These are phyloP conservation scores for Phytopythium vexans DNA, from an alignment of 352 stramenopile species.

Conservation along the genomic window DNA sequence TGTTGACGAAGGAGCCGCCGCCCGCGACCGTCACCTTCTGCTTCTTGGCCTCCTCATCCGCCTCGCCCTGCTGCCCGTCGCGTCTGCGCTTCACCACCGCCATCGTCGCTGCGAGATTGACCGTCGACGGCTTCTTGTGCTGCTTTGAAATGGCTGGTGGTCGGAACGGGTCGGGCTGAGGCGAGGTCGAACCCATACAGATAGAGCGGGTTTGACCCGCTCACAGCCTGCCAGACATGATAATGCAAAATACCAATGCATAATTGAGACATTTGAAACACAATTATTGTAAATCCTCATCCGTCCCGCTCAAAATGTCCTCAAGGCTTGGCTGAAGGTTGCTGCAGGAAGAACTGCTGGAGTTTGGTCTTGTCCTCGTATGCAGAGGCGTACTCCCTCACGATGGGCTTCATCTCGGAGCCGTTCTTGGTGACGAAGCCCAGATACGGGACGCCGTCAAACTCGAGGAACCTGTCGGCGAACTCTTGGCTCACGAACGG, in stretches of 20 bases:
- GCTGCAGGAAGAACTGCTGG: constrained; percentile 38
- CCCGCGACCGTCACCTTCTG: constrained; percentile 25
- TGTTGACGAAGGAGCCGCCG: constrained; percentile 82
- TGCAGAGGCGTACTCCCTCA: constrained; percentile 45
- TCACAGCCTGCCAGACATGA: no score
- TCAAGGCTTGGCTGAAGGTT: neutral
- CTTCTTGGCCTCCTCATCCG: constrained; percentile 30
- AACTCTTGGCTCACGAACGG: constrained; percentile 64
- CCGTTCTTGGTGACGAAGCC: constrained; percentile 44
- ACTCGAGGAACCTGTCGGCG: constrained; percentile 42
- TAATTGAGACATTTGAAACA: no score
- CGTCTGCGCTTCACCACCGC: constrained; percentile 44
- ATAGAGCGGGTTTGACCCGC: neutral
- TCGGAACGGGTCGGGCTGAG: neutral
- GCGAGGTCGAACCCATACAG: neutral
- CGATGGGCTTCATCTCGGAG: constrained; percentile 28
- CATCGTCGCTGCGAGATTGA: constrained; percentile 20
- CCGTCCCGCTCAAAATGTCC: no score
- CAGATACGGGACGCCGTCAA: constrained; percentile 69
- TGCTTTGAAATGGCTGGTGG: constrained; percentile 10
- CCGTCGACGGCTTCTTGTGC: neutral
- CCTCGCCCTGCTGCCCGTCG: constrained; percentile 22
- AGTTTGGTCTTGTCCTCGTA: constrained; percentile 39
- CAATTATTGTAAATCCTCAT: no score
- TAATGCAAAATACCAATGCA: no score